phyloP scores from a whole-genome alignment of 208 protist genomes.

The Leishmania gerbilli region DNA sequence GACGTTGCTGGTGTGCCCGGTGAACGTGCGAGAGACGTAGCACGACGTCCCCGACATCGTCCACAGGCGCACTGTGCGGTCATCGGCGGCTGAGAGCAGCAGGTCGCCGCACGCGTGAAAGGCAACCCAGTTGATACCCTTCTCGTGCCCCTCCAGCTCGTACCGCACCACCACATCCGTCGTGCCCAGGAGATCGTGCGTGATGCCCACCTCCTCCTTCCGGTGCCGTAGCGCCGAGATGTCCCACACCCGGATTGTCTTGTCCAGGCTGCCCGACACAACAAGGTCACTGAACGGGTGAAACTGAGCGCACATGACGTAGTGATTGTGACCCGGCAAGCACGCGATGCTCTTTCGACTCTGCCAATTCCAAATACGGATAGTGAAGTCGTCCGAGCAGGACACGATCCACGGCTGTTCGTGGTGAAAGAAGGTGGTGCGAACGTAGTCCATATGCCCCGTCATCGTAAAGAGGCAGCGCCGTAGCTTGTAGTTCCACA shows the following conservation, averaged over 20 bases:
- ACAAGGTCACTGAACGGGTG: slow-evolving; percentile 96
- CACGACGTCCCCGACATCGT: slow-evolving; percentile 87
- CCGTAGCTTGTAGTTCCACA: slow-evolving; percentile 99
- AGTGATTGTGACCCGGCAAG: slow-evolving; percentile 98
- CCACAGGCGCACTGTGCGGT: slow-evolving; percentile 97
- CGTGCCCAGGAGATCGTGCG: slow-evolving; percentile 95
- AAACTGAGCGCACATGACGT: slow-evolving; percentile 99
- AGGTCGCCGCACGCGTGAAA: slow-evolving; percentile 96
- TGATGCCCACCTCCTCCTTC: slow-evolving; percentile 57
- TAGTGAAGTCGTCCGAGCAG: slow-evolving; percentile 98
- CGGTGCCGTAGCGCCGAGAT: slow-evolving; percentile 90
- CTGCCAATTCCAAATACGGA: slow-evolving; percentile 99
- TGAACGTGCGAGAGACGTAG: slow-evolving; percentile 93
- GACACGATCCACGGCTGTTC: slow-evolving; percentile 98
- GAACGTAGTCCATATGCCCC: slow-evolving; percentile 99
- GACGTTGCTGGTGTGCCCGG: slow-evolving; percentile 98
- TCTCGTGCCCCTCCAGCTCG: slow-evolving; percentile 97
- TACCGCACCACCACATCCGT: slow-evolving; percentile 95
- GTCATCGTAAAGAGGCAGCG: slow-evolving; percentile 98
- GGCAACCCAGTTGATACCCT: slow-evolving; percentile 99
- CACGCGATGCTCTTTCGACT: slow-evolving; percentile 93
- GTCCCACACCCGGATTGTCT: slow-evolving; percentile 99
- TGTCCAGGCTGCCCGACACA: slow-evolving; percentile 98
- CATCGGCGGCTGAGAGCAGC: slow-evolving; percentile 97
- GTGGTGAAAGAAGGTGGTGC: slow-evolving; percentile 98